Evolutionary conservation across 345 rosid species (phyloP).

Genomic region (Murraya paniculata): DNA sequence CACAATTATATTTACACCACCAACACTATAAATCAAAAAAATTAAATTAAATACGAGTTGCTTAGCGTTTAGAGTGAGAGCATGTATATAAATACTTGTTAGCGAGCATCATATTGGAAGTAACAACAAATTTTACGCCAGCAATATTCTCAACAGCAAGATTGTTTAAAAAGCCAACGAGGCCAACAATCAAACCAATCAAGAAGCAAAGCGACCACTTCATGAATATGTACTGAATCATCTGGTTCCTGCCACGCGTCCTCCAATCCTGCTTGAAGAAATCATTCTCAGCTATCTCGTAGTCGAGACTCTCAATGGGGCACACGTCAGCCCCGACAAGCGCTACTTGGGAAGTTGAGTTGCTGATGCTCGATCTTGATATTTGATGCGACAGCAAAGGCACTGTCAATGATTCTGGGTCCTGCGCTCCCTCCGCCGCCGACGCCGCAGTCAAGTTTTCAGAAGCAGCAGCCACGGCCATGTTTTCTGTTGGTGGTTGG

Average conservation of each 20-base stretch:
- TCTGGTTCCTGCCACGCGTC: slow-evolving; percentile 53
- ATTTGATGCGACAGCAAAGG: slow-evolving; percentile 52
- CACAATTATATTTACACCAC: not conserved
- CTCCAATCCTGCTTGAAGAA: slow-evolving; percentile 96
- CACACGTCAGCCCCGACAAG: slow-evolving; percentile 77
- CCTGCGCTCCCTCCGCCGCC: not conserved
- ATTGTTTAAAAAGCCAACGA: slow-evolving; percentile 74
- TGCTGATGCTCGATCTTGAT: slow-evolving; percentile 53
- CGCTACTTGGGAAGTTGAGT: slow-evolving; percentile 91
- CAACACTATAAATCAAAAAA: not conserved
- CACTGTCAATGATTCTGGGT: slow-evolving; percentile 42
- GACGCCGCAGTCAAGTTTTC: not conserved
- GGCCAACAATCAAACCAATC: slow-evolving; percentile 65
- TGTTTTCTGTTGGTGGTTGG: not conserved
- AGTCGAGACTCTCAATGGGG: slow-evolving; percentile 93
- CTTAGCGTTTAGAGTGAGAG: not conserved
- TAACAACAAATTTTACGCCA: slow-evolving; percentile 77
- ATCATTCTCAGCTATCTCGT: slow-evolving; percentile 85
- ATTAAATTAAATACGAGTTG: not conserved
- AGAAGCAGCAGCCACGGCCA: not conserved
- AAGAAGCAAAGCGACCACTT: slow-evolving; percentile 80
- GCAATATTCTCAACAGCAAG: slow-evolving; percentile 92
- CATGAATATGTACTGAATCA: slow-evolving; percentile 69
- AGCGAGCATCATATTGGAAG: slow-evolving; percentile 82
- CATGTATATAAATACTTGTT: slow-evolving; percentile 35